Evolutionary conservation across 306 rosid genomes (phyloP).

Genomic region (Ochetophila trinervis): DNA sequence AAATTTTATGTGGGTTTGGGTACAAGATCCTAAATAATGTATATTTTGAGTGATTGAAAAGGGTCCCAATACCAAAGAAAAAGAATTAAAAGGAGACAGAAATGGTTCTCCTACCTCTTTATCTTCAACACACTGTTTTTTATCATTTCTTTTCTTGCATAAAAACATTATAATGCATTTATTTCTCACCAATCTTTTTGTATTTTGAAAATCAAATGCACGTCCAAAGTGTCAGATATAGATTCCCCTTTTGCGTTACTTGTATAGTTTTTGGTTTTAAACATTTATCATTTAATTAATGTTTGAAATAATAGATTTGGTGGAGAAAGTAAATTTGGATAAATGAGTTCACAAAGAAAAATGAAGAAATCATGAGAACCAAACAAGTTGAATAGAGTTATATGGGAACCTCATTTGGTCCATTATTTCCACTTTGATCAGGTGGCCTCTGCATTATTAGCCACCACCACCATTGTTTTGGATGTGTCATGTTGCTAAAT

Average conservation of each 20-base stretch:
- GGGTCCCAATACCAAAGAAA: constrained; percentile 1
- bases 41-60: constrained; percentile 11
- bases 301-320: not conserved
- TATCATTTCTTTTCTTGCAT: not conserved
- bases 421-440: not conserved
- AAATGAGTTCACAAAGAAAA: not conserved
- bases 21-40: too few species aligned
- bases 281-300: not conserved
- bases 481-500: not conserved
- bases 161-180: not conserved
- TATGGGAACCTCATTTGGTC: not conserved
- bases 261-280: not conserved
- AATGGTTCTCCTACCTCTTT: constrained; percentile 10
- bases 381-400: not conserved
- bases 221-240: not conserved
- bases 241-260: not conserved
- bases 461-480: too few species aligned
- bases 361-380: too few species aligned
- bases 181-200: constrained; percentile 1
- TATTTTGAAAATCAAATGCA: not conserved
- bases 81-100: not conserved
- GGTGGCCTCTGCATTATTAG: not conserved
- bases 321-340: not conserved
- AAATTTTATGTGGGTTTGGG: too few species aligned
- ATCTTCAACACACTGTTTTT: not conserved